These are phyloP conservation scores for Vanrija sp. DNA, from an alignment of 1,284 basidiomycete species.

Conservation along the genomic window DNA sequence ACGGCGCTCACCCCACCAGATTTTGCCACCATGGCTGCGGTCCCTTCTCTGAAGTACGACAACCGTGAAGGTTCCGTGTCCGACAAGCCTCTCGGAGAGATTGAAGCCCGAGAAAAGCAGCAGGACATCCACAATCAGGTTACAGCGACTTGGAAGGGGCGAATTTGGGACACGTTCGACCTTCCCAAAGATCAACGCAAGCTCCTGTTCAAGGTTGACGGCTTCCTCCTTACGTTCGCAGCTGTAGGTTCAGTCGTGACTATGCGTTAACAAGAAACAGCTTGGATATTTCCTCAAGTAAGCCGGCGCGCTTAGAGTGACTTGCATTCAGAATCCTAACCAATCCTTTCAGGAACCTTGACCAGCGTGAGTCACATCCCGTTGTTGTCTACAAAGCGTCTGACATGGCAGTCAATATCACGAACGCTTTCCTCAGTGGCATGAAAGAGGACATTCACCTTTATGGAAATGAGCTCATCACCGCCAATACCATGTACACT, in stretches of 20 bases:
- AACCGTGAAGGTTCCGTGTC: too few species aligned
- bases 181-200: slow-evolving; percentile 12
- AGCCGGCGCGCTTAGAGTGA: background rate
- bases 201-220: slow-evolving; percentile 5
- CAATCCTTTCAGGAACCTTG: background rate
- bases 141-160: slow-evolving; percentile 14
- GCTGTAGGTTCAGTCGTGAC: background rate
- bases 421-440: slow-evolving; percentile 8
- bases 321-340: background rate
- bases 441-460: slow-evolving; percentile 8
- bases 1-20: too few species aligned
- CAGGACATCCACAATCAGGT: background rate
- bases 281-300: too few species aligned
- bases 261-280: too few species aligned
- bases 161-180: slow-evolving; percentile 40
- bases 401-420: background rate
- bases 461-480: background rate
- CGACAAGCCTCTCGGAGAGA: background rate
- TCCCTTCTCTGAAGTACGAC: too few species aligned
- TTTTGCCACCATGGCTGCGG: too few species aligned
- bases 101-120: background rate
- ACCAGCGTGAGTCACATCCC: background rate
- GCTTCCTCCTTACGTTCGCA: background rate
- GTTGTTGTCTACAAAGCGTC: background rate
- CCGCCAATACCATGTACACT: background rate